Conservation (phyloP, 148 eudicot genomes). For the Rhododendron ferrugineum region DNA sequence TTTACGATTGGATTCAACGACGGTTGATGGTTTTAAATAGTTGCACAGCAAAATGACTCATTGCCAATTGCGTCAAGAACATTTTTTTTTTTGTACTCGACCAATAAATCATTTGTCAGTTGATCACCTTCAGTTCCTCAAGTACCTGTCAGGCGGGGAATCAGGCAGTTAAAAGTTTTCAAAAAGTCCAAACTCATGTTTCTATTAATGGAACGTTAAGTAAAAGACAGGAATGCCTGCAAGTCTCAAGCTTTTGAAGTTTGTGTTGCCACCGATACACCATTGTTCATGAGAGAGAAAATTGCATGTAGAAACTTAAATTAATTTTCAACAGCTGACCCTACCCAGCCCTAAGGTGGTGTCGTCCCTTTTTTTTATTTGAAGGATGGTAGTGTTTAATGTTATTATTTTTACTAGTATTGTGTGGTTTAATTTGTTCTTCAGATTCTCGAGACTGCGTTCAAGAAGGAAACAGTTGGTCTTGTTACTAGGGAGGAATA, state of each 20-base stretch:
- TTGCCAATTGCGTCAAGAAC: not conserved
- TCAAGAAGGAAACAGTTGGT: slow-evolving; percentile 97
- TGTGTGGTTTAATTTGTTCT: slow-evolving; percentile 8
- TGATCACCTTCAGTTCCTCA: not conserved
- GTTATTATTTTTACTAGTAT: not conserved
- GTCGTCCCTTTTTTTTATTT: not conserved
- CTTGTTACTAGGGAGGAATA: slow-evolving; percentile 89
- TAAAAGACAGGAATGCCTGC: not conserved
- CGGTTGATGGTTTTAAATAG: not conserved
- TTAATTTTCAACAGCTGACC: not conserved
- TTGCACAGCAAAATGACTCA: not conserved
- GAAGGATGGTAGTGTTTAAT: not conserved
- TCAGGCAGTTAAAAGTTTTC: not conserved
- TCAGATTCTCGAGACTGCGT: slow-evolving; percentile 94
- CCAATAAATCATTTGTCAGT: not conserved
- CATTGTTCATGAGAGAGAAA: not conserved
- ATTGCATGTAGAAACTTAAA: not conserved
- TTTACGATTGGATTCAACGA: not conserved
- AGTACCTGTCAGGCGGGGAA: not conserved
- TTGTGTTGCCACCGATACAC: not conserved
- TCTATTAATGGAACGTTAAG: not conserved
- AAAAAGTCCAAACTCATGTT: not conserved
- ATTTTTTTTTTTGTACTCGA: not conserved
- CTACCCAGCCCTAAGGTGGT: not conserved
- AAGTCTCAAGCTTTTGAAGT: not conserved